These are phyloP conservation scores for Phytophthora citrophthora DNA, from an alignment of 352 stramenopile genomes.

Conservation along the genomic window DNA sequence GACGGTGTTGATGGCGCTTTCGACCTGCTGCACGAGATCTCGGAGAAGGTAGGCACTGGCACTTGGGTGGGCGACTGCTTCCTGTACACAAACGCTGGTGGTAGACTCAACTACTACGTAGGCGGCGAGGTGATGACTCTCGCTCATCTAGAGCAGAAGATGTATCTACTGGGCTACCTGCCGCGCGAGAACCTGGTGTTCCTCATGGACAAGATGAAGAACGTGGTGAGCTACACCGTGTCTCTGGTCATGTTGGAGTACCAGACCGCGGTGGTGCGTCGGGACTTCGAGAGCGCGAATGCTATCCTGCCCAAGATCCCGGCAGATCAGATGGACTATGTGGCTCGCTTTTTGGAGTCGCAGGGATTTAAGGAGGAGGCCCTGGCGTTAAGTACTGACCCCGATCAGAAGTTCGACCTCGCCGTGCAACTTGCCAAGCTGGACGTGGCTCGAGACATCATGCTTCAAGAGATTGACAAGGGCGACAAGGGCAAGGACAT, in stretches of 20 bases:
- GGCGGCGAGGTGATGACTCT: constrained; percentile 99
- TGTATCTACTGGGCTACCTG: constrained; percentile 99
- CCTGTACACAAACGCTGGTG: constrained; percentile 96
- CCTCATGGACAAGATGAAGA: constrained; percentile 98
- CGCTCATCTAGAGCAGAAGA: constrained; percentile 94
- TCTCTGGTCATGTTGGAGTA: constrained; percentile 98
- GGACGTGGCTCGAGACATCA: constrained; percentile 94
- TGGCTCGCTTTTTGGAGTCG: constrained; percentile 96
- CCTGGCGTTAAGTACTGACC: constrained; percentile 92
- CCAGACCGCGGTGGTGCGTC: constrained; percentile 97
- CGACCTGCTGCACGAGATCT: constrained; percentile 98
- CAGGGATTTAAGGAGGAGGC: constrained; percentile 99
- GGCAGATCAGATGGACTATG: constrained; percentile 81
- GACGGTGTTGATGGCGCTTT: constrained; percentile 98
- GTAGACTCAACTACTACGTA: constrained; percentile 99
- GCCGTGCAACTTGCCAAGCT: constrained; percentile 97
- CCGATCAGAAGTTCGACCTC: constrained; percentile 99
- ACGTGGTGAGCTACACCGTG: constrained; percentile 92
- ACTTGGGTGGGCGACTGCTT: constrained; percentile 99
- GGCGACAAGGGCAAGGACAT: constrained; percentile 73
- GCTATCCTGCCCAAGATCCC: constrained; percentile 96
- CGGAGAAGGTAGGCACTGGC: constrained; percentile 95
- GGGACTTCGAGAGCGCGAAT: constrained; percentile 98
- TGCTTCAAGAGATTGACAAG: constrained; percentile 89
- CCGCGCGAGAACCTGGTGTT: constrained; percentile 98